Evolutionary conservation across 2,329 filamentous ascomycete species (phyloP), one percentile per base, ranked within the genome.

Genomic region (Hymenoscyphus linearis): DNA sequence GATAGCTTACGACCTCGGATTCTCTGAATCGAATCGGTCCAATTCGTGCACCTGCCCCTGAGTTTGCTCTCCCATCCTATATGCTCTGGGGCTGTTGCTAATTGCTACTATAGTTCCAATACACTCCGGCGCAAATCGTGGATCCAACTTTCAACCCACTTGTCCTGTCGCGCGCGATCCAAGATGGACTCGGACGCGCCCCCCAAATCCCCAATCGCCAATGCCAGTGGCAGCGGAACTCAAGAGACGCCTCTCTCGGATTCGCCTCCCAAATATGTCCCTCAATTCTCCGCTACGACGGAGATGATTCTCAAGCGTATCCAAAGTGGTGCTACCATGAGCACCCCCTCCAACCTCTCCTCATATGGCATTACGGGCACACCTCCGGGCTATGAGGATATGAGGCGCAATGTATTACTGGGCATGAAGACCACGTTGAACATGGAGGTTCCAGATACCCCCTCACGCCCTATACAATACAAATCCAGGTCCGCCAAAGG

Each of bases 291-390:
- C 65, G 72, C 72, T 40, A 65, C 72, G 14, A 74, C 72, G 1
- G 71, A 73, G 58, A 72, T 73, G 71, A 74, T 74, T 37, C 67
- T 74, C 37, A 71, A 73, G 65, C 71, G 72, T 47, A 72, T 74
- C 53, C 67, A 71, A 52, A 69, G 70, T 22, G 69, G 72, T 34
- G 62, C 13, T 18, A 58, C 47, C 5, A 63, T 59, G 22, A 58
- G 58, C 55, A 52, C 53, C 31, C 60, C 65, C 13, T 63, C 64
- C 16, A 67, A 61, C 26, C 65, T 70, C 13, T 65, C 66, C 34
- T 66, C 68, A 16, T 67, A 70, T 61, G 68, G 68, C 36, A 68
- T 69, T 60, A 66, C 68, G n/a, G 67, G 65, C 5, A 67, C 66
- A 53, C 67, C 68, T 36, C 66, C 70, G 35, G 70, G 70, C 14